A percentile compares a stretch with the other conserved stretches of the same genome.
Conservation (phyloP, 2,329 filamentous ascomycete genomes). For the Exophiala calicioides region DNA sequence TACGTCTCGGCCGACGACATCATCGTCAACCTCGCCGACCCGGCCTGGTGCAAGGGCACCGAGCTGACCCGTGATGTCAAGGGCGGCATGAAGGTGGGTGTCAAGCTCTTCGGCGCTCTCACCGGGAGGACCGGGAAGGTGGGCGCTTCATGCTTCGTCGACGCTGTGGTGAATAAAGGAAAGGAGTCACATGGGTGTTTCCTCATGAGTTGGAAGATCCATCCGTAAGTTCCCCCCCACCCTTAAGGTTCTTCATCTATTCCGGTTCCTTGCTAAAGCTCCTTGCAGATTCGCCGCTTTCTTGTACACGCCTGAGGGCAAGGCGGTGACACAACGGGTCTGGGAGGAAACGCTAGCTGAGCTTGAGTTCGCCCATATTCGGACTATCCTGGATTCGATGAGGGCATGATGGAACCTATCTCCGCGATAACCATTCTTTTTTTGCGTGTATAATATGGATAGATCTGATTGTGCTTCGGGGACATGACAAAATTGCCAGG, state of each 20-base stretch:
- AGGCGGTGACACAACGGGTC: constrained; percentile 38
- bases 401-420: too few relatives aligned
- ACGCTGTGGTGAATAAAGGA: constrained; percentile 50
- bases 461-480: too few relatives aligned
- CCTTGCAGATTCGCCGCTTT: constrained; percentile 35
- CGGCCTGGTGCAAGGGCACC: constrained; percentile 49
- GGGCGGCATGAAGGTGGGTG: constrained; percentile 11
- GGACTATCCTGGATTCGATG: constrained; percentile 17
- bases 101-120: constrained; percentile 31
- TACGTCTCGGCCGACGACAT: constrained; percentile 45
- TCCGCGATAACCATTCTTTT: too few relatives aligned
- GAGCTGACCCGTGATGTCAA: constrained; percentile 40
- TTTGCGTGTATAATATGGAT: too few relatives aligned
- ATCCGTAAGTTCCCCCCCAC: constrained; percentile 42
- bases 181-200: constrained; percentile 55
- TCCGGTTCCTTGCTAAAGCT: constrained; percentile 34
- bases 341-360: constrained; percentile 38
- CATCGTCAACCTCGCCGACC: constrained; percentile 51
- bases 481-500: too few relatives aligned
- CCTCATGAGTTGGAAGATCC: constrained; percentile 51
- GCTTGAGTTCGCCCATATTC: constrained; percentile 27
- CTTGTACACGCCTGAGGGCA: constrained; percentile 35
- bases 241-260: constrained; percentile 9
- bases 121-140: constrained; percentile 38
- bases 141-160: constrained; percentile 51